Conservation (phyloP, 2,329 filamentous ascomycete species). For the Paraphoma sp. region DNA sequence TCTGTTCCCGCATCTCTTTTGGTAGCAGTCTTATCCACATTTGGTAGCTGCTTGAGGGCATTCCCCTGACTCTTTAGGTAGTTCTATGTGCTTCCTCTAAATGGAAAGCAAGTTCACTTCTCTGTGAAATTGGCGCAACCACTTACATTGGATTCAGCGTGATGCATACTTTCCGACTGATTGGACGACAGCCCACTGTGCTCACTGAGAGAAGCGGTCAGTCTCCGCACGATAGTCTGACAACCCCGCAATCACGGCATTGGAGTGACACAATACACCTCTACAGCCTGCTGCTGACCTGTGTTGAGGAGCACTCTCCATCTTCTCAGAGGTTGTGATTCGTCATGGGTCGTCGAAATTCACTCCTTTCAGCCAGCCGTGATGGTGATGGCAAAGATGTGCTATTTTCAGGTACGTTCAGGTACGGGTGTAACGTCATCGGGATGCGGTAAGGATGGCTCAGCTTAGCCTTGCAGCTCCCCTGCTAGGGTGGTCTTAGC, state of each 20-base stretch:
- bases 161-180: neutral
- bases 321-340: too few relatives aligned
- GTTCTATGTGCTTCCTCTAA: constrained; percentile 19
- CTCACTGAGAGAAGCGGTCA: constrained; percentile 9
- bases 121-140: constrained; percentile 1
- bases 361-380: too few relatives aligned
- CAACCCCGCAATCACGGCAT: constrained; percentile 15
- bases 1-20: constrained; percentile 6
- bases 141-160: neutral
- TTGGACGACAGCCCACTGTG: neutral
- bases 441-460: constrained; percentile 21
- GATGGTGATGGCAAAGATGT: neutral
- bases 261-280: neutral
- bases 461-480: constrained; percentile 24
- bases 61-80: constrained; percentile 23
- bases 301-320: too few relatives aligned
- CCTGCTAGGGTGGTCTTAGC: constrained; percentile 24
- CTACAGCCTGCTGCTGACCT: too few relatives aligned
- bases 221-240: constrained; percentile 1
- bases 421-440: constrained; percentile 27
- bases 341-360: too few relatives aligned
- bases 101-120: constrained; percentile 27
- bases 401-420: constrained; percentile 8
- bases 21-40: constrained; percentile 19
- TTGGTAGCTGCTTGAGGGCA: constrained; percentile 17